Evolutionary conservation across 805 yeast genomes (phyloP).

Genomic region (Candida anglica): DNA sequence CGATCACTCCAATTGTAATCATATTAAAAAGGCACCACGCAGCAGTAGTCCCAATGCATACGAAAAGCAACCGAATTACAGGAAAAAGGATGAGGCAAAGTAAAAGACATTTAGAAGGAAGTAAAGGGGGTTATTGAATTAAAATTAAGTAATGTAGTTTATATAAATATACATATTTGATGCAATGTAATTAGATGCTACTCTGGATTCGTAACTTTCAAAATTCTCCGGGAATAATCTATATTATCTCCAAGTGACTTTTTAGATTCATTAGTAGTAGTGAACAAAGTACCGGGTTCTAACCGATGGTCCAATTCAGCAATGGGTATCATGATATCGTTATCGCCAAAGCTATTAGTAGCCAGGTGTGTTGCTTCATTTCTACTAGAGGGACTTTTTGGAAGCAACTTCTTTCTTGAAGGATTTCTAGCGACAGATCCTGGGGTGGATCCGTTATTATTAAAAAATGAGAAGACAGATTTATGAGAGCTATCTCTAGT

Average conservation of each 20-base stretch:
- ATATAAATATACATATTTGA: not conserved
- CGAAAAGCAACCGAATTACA: constrained; percentile 76
- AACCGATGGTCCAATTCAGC: constrained; percentile 21
- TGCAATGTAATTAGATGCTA: not conserved
- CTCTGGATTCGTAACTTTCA: constrained; percentile 24
- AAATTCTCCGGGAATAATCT: constrained; percentile 30
- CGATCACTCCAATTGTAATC: constrained; percentile 4
- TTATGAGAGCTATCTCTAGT: constrained; percentile 33
- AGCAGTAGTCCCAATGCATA: constrained; percentile 72
- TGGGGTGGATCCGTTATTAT: constrained; percentile 5
- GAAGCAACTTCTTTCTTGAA: constrained; percentile 25
- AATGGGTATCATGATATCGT: constrained; percentile 29
- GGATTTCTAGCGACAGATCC: constrained; percentile 22
- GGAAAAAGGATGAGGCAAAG: constrained; percentile 8
- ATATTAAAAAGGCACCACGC: constrained; percentile 17
- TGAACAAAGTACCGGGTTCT: constrained; percentile 25
- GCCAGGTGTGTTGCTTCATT: constrained; percentile 11
- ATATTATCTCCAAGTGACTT: constrained; percentile 30
- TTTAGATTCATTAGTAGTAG: constrained; percentile 19
- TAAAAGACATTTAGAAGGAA: not conserved
- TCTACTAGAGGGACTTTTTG: constrained; percentile 23
- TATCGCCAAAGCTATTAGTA: constrained; percentile 7
- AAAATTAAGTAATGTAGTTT: too few relatives aligned
- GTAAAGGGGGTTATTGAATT: not conserved
- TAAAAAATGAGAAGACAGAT: constrained; percentile 26